Conservation (phyloP, 768 basidiomycete genomes). For the Dictyophora rubrovolvata region DNA sequence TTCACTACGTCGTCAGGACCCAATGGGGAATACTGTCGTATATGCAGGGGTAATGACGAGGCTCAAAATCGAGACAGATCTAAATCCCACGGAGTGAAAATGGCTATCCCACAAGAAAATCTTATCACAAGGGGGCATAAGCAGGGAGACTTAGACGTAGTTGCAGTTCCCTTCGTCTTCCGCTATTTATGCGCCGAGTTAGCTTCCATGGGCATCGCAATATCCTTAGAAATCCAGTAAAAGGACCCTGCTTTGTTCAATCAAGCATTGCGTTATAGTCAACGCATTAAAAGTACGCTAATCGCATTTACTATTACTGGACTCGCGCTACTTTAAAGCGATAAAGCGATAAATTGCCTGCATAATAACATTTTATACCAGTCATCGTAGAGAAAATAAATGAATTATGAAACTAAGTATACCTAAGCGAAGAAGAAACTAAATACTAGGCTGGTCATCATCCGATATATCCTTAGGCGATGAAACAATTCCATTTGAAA, state of each 20-base stretch:
- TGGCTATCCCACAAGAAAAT: slow-evolving; percentile 59
- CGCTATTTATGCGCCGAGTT: slow-evolving; percentile 90
- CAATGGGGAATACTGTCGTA: slow-evolving; percentile 88
- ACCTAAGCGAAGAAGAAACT: too few species aligned
- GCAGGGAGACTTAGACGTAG: slow-evolving; percentile 84
- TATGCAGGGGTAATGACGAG: slow-evolving; percentile 73
- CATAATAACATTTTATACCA: not conserved
- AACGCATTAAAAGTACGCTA: too few species aligned
- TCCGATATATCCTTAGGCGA: too few species aligned
- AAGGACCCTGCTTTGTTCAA: not conserved
- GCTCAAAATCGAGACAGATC: slow-evolving; percentile 25
- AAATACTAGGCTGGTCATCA: too few species aligned
- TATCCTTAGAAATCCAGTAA: slow-evolving; percentile 68
- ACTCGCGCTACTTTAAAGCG: not conserved
- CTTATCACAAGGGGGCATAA: slow-evolving; percentile 47
- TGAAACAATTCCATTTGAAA: too few species aligned
- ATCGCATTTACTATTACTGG: too few species aligned
- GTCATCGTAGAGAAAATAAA: not conserved
- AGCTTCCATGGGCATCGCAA: slow-evolving; percentile 95
- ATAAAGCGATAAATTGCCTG: not conserved
- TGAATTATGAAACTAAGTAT: not conserved
- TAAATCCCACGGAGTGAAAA: slow-evolving; percentile 34
- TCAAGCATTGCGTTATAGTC: too few species aligned
- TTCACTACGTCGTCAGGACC: slow-evolving; percentile 52
- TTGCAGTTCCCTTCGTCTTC: slow-evolving; percentile 94